Percentiles rank a stretch among this genome's conserved stretches.
Evolutionary conservation across 2,329 filamentous ascomycete genomes (phyloP).

Genomic region (Hypocreales sp.): DNA sequence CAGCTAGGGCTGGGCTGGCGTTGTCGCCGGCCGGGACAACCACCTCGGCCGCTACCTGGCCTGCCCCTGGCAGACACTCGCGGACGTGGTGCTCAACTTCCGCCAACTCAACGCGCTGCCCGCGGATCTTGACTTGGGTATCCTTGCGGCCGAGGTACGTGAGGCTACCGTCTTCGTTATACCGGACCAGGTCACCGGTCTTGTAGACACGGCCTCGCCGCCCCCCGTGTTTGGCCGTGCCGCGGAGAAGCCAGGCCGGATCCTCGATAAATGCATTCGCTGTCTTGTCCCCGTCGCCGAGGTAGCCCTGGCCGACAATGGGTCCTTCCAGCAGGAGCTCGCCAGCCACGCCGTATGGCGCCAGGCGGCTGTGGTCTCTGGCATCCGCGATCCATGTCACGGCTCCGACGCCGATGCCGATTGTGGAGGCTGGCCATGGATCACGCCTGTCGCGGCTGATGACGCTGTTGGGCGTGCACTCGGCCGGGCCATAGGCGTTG

Average conservation of each 20-base stretch:
- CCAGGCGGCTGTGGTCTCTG: slow-evolving; percentile 4
- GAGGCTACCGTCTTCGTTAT: slow-evolving; percentile 16
- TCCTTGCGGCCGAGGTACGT: slow-evolving; percentile 34
- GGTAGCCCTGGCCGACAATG: slow-evolving; percentile 7
- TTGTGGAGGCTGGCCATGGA: background rate
- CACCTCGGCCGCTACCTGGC: slow-evolving; percentile 3
- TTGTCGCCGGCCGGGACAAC: slow-evolving; percentile 2
- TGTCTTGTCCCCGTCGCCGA: slow-evolving; percentile 4
- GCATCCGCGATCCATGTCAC: slow-evolving; percentile 7
- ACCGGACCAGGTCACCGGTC: slow-evolving; percentile 30
- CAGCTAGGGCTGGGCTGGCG: slow-evolving; percentile 2
- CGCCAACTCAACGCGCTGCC: slow-evolving; percentile 31
- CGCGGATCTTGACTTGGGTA: slow-evolving; percentile 37
- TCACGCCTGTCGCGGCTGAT: background rate
- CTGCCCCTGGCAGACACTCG: background rate
- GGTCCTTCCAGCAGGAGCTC: slow-evolving; percentile 9
- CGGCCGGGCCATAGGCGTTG: slow-evolving; percentile 8
- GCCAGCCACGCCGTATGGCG: slow-evolving; percentile 6
- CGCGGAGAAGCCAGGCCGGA: slow-evolving; percentile 3
- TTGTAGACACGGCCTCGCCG: slow-evolving; percentile 19
- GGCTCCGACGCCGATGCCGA: background rate
- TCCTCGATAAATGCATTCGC: slow-evolving; percentile 9
- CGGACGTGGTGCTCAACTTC: slow-evolving; percentile 7
- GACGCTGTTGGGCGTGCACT: slow-evolving; percentile 2
- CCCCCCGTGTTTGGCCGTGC: slow-evolving; percentile 1